Evolutionary conservation across 2,329 filamentous ascomycete genomes (phyloP).

Genomic region (Fusarium sp.): DNA sequence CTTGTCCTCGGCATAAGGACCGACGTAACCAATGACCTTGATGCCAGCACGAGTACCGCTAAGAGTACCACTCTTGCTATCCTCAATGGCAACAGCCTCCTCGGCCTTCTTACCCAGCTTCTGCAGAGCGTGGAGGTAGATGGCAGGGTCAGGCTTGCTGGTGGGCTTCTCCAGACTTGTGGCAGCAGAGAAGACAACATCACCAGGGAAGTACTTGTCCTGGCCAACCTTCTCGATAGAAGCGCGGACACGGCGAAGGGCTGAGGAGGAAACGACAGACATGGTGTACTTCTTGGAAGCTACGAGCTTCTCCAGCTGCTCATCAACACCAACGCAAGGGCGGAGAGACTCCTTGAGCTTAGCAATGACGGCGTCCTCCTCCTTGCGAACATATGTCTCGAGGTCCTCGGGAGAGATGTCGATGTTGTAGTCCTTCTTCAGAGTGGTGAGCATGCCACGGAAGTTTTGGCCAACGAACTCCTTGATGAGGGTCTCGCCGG

Average conservation of each 20-base stretch:
- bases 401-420: constrained; percentile 75
- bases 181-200: constrained; percentile 85
- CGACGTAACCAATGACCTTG: constrained; percentile 86
- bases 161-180: constrained; percentile 83
- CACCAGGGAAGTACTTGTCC: constrained; percentile 81
- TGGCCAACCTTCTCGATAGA: constrained; percentile 84
- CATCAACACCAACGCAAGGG: constrained; percentile 77
- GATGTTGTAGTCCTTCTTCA: constrained; percentile 83
- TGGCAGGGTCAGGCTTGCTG: constrained; percentile 89
- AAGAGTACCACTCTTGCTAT: constrained; percentile 86
- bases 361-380: constrained; percentile 86
- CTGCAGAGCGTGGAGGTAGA: constrained; percentile 84
- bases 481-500: constrained; percentile 79
- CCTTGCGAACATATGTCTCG: constrained; percentile 78
- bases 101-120: constrained; percentile 76
- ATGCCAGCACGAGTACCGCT: constrained; percentile 81
- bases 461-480: constrained; percentile 97
- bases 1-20: constrained; percentile 75
- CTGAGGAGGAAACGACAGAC: constrained; percentile 84
- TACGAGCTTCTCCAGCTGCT: constrained; percentile 73
- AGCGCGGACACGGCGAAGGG: constrained; percentile 81
- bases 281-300: constrained; percentile 75
- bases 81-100: constrained; percentile 86
- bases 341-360: constrained; percentile 77
- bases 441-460: constrained; percentile 85